These are phyloP conservation scores for Saksenaea oblongispora DNA, from an alignment of 371 early-diverging fungal species.

Conservation along the genomic window DNA sequence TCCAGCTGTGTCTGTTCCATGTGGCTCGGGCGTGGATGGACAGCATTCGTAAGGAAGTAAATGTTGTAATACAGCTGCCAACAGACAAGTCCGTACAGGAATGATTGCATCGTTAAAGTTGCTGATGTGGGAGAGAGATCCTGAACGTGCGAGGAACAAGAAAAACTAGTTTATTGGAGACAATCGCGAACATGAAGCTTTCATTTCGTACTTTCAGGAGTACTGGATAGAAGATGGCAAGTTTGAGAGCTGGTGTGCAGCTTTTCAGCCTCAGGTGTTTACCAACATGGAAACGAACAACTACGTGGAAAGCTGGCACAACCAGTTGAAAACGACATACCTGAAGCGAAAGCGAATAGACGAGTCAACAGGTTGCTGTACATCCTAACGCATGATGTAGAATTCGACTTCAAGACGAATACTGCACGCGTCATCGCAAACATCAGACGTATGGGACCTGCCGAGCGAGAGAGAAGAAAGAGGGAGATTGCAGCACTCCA, in stretches of 20 bases:
- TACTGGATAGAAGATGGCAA: too few species aligned
- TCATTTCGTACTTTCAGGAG: too few species aligned
- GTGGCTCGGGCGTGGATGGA: conserved; percentile 9
- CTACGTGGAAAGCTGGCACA: conserved; percentile 10
- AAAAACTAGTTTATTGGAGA: too few species aligned
- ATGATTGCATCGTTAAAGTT: not conserved
- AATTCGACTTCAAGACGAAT: not conserved
- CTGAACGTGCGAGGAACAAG: too few species aligned
- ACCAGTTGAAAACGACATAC: conserved; percentile 1
- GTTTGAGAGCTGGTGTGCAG: too few species aligned
- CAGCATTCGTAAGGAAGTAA: not conserved
- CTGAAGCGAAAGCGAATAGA: not conserved
- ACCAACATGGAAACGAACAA: conserved; percentile 12
- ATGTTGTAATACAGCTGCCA: not conserved
- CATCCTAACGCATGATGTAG: not conserved
- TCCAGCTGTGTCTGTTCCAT: conserved; percentile 8
- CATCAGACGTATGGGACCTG: too few species aligned
- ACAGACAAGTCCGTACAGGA: too few species aligned
- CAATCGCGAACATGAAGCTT: too few species aligned
- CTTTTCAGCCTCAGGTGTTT: not conserved
- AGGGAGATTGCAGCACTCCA: too few species aligned
- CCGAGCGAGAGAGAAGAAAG: too few species aligned
- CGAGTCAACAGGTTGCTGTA: not conserved
- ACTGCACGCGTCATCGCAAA: too few species aligned
- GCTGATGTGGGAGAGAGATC: not conserved